A percentile compares a stretch with the other conserved stretches of the same genome.
phyloP scores from a whole-genome alignment of 2,329 filamentous ascomycete species.

The Coniella vitis region DNA sequence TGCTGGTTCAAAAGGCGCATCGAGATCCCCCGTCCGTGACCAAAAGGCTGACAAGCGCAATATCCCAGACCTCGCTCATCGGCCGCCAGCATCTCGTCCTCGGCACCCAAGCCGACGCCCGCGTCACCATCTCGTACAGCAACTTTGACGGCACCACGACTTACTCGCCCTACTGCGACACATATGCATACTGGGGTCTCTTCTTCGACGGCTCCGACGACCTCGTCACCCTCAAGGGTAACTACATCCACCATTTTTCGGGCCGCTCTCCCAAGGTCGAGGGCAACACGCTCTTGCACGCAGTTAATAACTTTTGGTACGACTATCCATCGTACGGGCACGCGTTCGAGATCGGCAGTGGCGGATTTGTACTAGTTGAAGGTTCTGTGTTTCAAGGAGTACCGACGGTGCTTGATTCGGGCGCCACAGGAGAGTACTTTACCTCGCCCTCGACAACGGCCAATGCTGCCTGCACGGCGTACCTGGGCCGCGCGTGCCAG shows the following conservation, averaged over 20 bases:
- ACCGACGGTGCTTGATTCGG: constrained; percentile 31
- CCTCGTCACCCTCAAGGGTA: constrained; percentile 50
- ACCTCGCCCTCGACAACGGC: constrained; percentile 20
- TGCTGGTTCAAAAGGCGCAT: no score
- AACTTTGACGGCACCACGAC: constrained; percentile 45
- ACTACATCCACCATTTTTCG: constrained; percentile 53
- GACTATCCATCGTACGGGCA: constrained; percentile 43
- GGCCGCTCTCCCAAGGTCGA: constrained; percentile 52
- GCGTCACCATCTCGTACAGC: constrained; percentile 53
- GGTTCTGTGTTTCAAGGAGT: constrained; percentile 54
- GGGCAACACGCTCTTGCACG: constrained; percentile 50
- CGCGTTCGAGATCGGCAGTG: constrained; percentile 46
- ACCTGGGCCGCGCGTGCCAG: constrained; percentile 44
- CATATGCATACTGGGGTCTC: constrained; percentile 54
- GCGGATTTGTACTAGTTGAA: constrained; percentile 43
- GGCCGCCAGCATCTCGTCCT: constrained; percentile 55
- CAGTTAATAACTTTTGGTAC: constrained; percentile 54
- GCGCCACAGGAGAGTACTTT: constrained; percentile 18
- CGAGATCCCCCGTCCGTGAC: neutral
- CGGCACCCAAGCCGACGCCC: constrained; percentile 37
- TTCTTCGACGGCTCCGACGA: constrained; percentile 52
- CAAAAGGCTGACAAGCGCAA: neutral
- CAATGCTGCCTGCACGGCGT: constrained; percentile 34
- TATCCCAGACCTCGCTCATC: constrained; percentile 35
- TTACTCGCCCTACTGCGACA: constrained; percentile 52